These are phyloP conservation scores for Cytospora leucostoma DNA, from an alignment of 2,329 filamentous ascomycete species.

Conservation along the genomic window DNA sequence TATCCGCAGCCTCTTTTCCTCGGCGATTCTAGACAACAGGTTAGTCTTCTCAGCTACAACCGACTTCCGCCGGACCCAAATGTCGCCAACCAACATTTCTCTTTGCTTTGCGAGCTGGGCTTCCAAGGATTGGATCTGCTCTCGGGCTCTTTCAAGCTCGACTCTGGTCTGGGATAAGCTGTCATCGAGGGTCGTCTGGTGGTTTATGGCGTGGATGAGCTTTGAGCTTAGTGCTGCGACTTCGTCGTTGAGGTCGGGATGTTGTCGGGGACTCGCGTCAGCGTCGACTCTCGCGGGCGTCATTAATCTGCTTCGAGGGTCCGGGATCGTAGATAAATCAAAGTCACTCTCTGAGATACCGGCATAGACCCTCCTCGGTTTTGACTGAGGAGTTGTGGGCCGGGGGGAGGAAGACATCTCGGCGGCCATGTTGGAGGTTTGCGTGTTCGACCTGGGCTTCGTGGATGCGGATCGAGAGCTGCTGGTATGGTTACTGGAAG, in stretches of 20 bases:
- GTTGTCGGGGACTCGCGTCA: conserved; percentile 42
- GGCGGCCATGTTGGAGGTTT: conserved; percentile 42
- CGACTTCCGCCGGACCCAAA: conserved; percentile 73
- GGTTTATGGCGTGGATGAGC: conserved; percentile 95
- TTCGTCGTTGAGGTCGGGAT: conserved; percentile 66
- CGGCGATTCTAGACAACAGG: conserved; percentile 59
- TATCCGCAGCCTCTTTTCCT: conserved; percentile 65
- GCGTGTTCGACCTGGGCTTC: conserved; percentile 42
- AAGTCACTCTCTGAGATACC: conserved; percentile 53
- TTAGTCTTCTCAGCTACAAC: conserved; percentile 71
- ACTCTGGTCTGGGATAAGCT: conserved; percentile 78
- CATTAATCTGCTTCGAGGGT: conserved; percentile 58
- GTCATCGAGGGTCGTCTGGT: conserved; percentile 90
- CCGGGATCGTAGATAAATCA: conserved; percentile 70
- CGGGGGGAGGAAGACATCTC: conserved; percentile 30
- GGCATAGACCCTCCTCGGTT: conserved; percentile 35
- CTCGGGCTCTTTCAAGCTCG: conserved; percentile 74
- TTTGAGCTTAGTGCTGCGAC: conserved; percentile 92
- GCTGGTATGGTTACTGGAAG: conserved; percentile 46
- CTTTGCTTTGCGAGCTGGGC: conserved; percentile 65
- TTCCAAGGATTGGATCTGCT: conserved; percentile 70
- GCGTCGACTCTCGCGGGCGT: conserved; percentile 46
- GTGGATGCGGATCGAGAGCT: conserved; percentile 41
- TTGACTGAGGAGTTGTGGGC: conserved; percentile 22
- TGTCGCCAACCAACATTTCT: conserved; percentile 70